Conservation (phyloP, 2,329 filamentous ascomycete species). For the Malbranchea zuffiana region DNA sequence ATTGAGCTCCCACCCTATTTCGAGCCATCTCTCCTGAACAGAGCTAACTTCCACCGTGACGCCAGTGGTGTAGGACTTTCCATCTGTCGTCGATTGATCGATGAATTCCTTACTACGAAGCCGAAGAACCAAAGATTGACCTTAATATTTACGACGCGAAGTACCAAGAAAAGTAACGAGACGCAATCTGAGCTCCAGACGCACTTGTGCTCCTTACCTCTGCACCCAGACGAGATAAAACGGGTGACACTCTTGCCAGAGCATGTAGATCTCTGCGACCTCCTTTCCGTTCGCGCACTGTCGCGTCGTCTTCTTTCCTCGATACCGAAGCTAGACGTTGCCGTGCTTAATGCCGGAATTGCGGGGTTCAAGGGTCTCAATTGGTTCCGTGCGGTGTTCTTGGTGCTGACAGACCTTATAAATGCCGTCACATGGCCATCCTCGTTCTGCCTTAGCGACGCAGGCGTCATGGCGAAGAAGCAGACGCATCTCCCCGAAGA, state of each 20-base stretch:
- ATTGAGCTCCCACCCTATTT: conserved; percentile 19
- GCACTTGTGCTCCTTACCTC: conserved; percentile 43
- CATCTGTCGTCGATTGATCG: conserved; percentile 72
- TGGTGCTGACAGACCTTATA: conserved; percentile 50
- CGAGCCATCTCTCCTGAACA: neutral
- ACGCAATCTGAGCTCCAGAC: conserved; percentile 55
- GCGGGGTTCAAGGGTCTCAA: conserved; percentile 75
- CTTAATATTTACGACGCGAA: conserved; percentile 75
- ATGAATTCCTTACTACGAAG: conserved; percentile 69
- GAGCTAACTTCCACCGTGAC: neutral
- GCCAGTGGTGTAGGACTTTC: conserved; percentile 74
- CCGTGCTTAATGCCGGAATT: conserved; percentile 80
- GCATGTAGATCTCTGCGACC: conserved; percentile 46
- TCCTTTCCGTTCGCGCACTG: conserved; percentile 46
- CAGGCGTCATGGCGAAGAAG: conserved; percentile 44
- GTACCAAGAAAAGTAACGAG: conserved; percentile 58
- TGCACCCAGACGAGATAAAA: conserved; percentile 13
- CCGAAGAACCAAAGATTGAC: conserved; percentile 59
- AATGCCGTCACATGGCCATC: conserved; percentile 64
- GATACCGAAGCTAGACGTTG: conserved; percentile 61
- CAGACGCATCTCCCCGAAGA: conserved; percentile 41
- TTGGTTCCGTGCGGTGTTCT: conserved; percentile 51
- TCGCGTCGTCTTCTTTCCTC: conserved; percentile 39
- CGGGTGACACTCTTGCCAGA: conserved; percentile 45
- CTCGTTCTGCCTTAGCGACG: conserved; percentile 54